Percentiles rank a stretch among this genome's conserved stretches.
These are phyloP conservation scores for Scutellaria minor DNA, from an alignment of 257 asterid species.

Conservation along the genomic window DNA sequence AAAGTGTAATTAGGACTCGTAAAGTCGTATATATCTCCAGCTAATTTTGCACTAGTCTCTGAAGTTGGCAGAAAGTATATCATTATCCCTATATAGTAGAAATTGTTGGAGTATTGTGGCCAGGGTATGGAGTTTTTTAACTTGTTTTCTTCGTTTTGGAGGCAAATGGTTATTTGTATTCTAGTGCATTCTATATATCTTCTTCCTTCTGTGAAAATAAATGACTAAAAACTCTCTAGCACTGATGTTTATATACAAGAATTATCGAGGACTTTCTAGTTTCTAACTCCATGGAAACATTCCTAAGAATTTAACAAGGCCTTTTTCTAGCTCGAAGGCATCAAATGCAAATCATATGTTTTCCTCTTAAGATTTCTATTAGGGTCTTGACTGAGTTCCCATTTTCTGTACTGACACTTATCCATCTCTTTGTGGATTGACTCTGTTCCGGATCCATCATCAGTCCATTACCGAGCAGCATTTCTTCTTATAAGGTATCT, in stretches of 20 bases:
- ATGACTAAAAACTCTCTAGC: background rate
- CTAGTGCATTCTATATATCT: background rate
- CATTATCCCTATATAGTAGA: too few relatives aligned
- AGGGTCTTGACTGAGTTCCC: conserved; percentile 24
- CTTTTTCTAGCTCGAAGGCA: background rate
- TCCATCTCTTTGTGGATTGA: conserved; percentile 25
- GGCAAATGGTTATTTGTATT: conserved; percentile 1
- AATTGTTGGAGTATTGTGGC: too few relatives aligned
- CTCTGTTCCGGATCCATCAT: conserved; percentile 37
- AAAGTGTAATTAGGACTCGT: too few relatives aligned
- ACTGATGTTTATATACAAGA: background rate
- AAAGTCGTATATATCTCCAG: too few relatives aligned
- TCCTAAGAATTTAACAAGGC: conserved; percentile 5
- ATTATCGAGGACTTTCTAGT: background rate
- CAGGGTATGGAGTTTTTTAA: too few relatives aligned
- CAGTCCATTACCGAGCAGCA: conserved; percentile 88
- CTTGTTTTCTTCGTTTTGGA: background rate
- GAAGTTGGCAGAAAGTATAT: too few relatives aligned
- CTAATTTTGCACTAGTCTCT: too few relatives aligned
- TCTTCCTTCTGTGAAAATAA: background rate
- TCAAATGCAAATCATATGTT: background rate
- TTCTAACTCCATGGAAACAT: conserved; percentile 2
- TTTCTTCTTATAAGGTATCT: conserved; percentile 90
- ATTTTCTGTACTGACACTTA: conserved; percentile 39
- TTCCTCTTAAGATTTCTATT: conserved; percentile 13